Conservation (phyloP, 768 basidiomycete genomes). For the Phaffia australis region DNA sequence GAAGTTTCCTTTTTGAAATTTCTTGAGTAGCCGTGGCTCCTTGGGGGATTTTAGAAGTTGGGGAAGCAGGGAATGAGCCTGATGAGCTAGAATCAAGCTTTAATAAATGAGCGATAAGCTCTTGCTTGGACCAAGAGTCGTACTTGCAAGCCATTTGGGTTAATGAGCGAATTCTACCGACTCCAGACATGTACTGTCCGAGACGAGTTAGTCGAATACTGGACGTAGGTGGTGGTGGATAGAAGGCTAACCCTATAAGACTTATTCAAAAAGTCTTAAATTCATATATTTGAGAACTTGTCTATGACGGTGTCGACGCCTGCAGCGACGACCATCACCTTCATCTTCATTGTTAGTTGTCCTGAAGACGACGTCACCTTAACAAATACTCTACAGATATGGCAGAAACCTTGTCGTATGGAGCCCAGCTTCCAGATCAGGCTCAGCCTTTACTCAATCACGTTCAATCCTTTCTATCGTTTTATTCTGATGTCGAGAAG, state of each 20-base stretch:
- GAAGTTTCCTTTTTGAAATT: background rate
- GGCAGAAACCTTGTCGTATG: conserved; percentile 5
- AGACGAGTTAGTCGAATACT: no score
- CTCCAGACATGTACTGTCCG: no score
- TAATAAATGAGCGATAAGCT: conserved; percentile 56
- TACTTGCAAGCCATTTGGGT: conserved; percentile 13
- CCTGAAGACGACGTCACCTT: no score
- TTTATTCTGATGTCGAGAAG: conserved; percentile 21
- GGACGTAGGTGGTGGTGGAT: no score
- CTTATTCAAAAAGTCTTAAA: no score
- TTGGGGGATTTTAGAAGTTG: conserved; percentile 20
- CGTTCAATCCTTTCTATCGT: conserved; percentile 4
- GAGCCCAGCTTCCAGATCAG: conserved; percentile 16
- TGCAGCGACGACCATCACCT: no score
- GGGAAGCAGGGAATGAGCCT: background rate
- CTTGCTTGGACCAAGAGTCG: conserved; percentile 39
- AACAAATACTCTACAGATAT: background rate
- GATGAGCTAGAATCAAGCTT: conserved; percentile 45
- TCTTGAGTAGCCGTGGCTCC: conserved; percentile 11
- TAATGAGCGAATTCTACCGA: no score
- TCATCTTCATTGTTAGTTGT: no score
- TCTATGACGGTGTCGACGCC: no score
- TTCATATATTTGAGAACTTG: no score
- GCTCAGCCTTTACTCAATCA: conserved; percentile 14
- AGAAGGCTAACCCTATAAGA: no score